These are phyloP conservation scores for Cryphonectria japonica DNA, from an alignment of 2,329 filamentous ascomycete genomes.

Conservation along the genomic window DNA sequence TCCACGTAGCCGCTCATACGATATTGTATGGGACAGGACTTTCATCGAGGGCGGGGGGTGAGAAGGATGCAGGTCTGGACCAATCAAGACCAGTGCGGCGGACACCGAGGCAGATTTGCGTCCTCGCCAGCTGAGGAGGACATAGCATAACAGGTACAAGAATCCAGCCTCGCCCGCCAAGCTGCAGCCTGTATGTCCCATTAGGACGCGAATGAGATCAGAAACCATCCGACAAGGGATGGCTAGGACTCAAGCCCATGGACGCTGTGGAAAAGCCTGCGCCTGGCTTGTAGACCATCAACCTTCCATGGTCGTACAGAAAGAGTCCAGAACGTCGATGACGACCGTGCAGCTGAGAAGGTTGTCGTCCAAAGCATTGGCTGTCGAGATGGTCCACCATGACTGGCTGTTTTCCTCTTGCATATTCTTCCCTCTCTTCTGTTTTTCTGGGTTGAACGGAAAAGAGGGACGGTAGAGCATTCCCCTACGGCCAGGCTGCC, in stretches of 20 bases:
- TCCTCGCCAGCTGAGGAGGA: not conserved
- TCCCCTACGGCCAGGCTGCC: not conserved
- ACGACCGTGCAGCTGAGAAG: not conserved
- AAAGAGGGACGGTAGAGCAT: not conserved
- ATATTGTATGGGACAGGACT: not conserved
- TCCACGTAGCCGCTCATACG: not conserved
- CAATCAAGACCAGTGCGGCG: constrained; percentile 19
- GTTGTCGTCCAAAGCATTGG: not conserved
- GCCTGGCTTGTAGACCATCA: not conserved
- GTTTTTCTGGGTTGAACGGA: not conserved
- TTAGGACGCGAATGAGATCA: not conserved
- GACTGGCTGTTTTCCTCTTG: too few relatives aligned
- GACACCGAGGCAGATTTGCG: constrained; percentile 21
- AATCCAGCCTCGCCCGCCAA: not conserved
- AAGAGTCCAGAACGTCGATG: not conserved
- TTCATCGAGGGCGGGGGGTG: not conserved
- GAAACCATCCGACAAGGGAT: not conserved
- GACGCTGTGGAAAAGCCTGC: not conserved
- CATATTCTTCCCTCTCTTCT: too few relatives aligned
- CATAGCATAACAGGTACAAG: not conserved
- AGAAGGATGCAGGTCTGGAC: constrained; percentile 18
- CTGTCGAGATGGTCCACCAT: too few relatives aligned
- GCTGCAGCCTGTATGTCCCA: not conserved
- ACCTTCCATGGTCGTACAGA: not conserved
- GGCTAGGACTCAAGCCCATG: not conserved